Conservation (phyloP, 1,139 yeast genomes). For the Taphrina betulina region DNA sequence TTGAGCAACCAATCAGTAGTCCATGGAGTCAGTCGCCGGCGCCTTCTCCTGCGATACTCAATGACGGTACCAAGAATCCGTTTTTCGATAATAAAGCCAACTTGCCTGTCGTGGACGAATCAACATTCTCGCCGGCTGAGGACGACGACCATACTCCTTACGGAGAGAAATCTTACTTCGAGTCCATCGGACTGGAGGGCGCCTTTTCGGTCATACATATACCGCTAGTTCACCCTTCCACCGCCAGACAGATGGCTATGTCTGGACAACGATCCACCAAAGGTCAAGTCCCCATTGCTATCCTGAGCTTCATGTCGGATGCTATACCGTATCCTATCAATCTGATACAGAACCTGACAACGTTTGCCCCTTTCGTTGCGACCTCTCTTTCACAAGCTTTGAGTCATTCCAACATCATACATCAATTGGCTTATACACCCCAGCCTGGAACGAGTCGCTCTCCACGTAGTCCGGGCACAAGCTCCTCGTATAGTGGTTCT, state of each 20-base stretch:
- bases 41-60: conserved; percentile 44
- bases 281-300: conserved; percentile 43
- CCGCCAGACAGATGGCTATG: conserved; percentile 32
- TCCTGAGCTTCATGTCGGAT: conserved; percentile 43
- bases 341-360: conserved; percentile 40
- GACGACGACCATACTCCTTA: conserved; percentile 28
- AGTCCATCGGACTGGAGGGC: conserved; percentile 41
- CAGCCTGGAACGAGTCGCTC: conserved; percentile 24
- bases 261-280: conserved; percentile 26
- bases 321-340: conserved; percentile 44
- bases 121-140: conserved; percentile 19
- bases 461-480: conserved; percentile 19
- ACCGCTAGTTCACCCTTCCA: conserved; percentile 41
- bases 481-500: conserved; percentile 12
- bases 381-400: conserved; percentile 43
- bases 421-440: conserved; percentile 34
- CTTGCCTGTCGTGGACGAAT: conserved; percentile 30
- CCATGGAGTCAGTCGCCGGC: conserved; percentile 45
- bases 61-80: conserved; percentile 41
- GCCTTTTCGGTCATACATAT: conserved; percentile 44
- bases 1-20: conserved; percentile 43
- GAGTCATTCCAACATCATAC: conserved; percentile 41
- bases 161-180: conserved; percentile 14
- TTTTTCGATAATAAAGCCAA: conserved; percentile 40
- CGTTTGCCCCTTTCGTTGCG: conserved; percentile 44